A percentile compares a stretch with the other conserved stretches of the same genome.
These are phyloP conservation scores for Porodaedalea pini DNA, from an alignment of 1,284 basidiomycete species.

Conservation along the genomic window DNA sequence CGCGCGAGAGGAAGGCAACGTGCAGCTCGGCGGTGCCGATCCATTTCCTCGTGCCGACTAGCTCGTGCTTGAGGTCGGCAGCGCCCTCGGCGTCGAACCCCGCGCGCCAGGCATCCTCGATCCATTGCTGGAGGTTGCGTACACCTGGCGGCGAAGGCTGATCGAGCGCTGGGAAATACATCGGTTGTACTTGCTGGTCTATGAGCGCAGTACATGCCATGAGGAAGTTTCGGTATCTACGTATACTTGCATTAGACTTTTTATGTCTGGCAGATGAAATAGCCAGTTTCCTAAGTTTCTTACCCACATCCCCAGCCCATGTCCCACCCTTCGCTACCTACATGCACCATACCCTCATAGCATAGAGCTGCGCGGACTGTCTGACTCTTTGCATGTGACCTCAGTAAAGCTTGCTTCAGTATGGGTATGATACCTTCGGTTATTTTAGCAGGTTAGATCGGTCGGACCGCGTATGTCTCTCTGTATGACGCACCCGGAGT, in stretches of 20 bases:
- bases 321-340: slow-evolving; percentile 57
- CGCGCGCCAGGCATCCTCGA: slow-evolving; percentile 75
- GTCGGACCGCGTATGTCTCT: too few relatives aligned
- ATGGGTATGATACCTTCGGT: slow-evolving; percentile 64
- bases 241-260: slow-evolving; percentile 5
- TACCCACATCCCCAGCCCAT: slow-evolving; percentile 73
- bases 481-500: slow-evolving; percentile 54
- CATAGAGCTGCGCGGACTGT: slow-evolving; percentile 66
- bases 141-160: slow-evolving; percentile 61
- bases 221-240: slow-evolving; percentile 82
- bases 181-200: slow-evolving; percentile 54
- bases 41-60: slow-evolving; percentile 69
- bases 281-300: slow-evolving; percentile 21
- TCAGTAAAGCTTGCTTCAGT: slow-evolving; percentile 53
- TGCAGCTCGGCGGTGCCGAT: slow-evolving; percentile 75
- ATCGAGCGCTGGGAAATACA: slow-evolving; percentile 59
- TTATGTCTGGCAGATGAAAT: slow-evolving; percentile 1
- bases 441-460: not conserved
- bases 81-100: slow-evolving; percentile 74
- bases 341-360: slow-evolving; percentile 56
- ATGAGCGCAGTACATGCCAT: slow-evolving; percentile 77
- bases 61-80: slow-evolving; percentile 49
- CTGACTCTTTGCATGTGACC: slow-evolving; percentile 46
- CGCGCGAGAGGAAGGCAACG: slow-evolving; percentile 65
- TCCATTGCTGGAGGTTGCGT: slow-evolving; percentile 68